A percentile compares a stretch with the other conserved stretches of the same genome.
Conservation (phyloP, 176 grass and related monocot species). For the Pontederia crassipes region DNA sequence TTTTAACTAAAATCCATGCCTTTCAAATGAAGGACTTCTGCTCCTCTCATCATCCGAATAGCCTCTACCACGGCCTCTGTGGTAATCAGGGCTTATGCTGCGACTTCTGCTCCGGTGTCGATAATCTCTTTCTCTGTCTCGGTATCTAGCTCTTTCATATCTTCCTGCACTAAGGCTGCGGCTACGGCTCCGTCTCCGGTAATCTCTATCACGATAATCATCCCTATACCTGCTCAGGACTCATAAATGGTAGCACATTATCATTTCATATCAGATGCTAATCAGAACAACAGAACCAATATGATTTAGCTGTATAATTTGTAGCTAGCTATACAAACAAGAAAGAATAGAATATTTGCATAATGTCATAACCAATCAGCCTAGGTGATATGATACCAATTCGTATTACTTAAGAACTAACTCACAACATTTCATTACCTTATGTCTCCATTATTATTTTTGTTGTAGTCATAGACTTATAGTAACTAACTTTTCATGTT, state of each 20-base stretch:
- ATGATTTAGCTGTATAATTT: too few relatives aligned
- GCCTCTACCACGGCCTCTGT: conserved; percentile 35
- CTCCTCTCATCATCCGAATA: neutral
- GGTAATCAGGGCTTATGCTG: conserved; percentile 30
- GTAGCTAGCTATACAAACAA: too few relatives aligned
- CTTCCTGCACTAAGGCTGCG: conserved; percentile 1
- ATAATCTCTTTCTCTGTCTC: conserved; percentile 2
- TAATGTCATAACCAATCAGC: too few relatives aligned
- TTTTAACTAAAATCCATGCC: neutral
- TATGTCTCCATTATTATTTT: too few relatives aligned
- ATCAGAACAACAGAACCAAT: too few relatives aligned
- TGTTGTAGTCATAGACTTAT: too few relatives aligned
- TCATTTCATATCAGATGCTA: too few relatives aligned
- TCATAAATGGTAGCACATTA: neutral
- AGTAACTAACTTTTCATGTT: too few relatives aligned
- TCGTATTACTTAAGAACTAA: too few relatives aligned
- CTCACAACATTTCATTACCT: too few relatives aligned
- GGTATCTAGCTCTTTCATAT: conserved; percentile 6
- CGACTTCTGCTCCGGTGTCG: conserved; percentile 2
- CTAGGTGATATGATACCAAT: too few relatives aligned
- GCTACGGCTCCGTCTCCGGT: conserved; percentile 8
- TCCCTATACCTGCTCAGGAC: conserved; percentile 4
- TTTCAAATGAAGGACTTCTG: conserved; percentile 10
- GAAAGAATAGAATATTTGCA: too few relatives aligned
- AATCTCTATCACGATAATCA: conserved; percentile 7